Percentiles rank a stretch among this genome's conserved stretches.
phyloP scores from a whole-genome alignment of 345 rosid genomes.

The Raphanus sativus region DNA sequence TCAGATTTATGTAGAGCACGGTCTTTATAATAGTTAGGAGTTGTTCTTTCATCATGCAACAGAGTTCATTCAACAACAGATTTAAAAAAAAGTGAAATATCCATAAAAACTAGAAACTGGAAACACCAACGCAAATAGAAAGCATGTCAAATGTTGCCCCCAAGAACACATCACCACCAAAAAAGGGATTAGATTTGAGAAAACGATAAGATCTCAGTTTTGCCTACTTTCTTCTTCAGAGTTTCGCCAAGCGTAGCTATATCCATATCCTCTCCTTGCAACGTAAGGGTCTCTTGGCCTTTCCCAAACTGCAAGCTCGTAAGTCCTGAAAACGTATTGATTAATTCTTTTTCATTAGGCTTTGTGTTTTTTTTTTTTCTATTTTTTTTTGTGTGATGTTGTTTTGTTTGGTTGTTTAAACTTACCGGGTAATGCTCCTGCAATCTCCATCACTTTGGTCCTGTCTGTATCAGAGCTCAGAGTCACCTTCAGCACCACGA shows the following conservation, averaged over 20 bases:
- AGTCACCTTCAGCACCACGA: neutral
- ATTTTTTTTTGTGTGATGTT: neutral
- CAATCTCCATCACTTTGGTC: neutral
- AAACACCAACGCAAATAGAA: neutral
- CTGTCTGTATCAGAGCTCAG: neutral
- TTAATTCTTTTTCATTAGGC: neutral
- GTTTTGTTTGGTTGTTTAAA: neutral
- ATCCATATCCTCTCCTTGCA: neutral
- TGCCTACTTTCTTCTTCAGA: slow-evolving; percentile 27
- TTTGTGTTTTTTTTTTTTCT: neutral
- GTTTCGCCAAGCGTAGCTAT: neutral
- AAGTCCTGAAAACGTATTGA: slow-evolving; percentile 11
- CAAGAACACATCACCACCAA: neutral
- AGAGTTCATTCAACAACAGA: neutral
- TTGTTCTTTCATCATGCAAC: slow-evolving; percentile 2
- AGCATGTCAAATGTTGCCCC: slow-evolving; percentile 1
- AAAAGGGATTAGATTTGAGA: neutral
- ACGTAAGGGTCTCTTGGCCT: neutral
- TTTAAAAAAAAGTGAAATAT: neutral
- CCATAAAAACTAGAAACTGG: neutral
- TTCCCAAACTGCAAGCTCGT: neutral
- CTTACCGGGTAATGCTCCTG: neutral
- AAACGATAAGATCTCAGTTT: slow-evolving; percentile 1
- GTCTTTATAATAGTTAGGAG: no score
- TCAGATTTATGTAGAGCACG: neutral